Evolutionary conservation across 495 filamentous ascomycete species (phyloP), one percentile per base, ranked within the genome.

Genomic region (Neurospora sp.): DNA sequence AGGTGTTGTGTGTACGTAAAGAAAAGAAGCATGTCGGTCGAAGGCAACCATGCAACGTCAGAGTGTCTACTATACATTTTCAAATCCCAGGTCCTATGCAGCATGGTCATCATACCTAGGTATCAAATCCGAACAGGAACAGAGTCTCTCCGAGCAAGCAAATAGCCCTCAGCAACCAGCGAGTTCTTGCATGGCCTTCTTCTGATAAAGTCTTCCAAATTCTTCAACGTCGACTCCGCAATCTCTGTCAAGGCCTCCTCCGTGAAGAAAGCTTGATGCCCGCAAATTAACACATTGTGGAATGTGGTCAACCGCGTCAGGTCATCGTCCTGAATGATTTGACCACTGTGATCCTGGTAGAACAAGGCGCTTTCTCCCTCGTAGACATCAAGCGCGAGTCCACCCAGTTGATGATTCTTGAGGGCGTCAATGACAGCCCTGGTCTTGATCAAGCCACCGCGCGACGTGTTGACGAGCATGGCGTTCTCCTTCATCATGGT

Each of bases 231-330:
- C 14, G 84, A 86, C n/a, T 85, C 85, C 5, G 90, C 84, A 76
- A 92, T 92, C 80, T 90, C 88, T 3, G 80, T 82, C 61, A 92
- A 76, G 4, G 90, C 90, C 80, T 92, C 90, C 31, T 86, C 78
- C 2, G 90, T 92, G 70, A 92, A 90, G 79, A 92, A 92, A 1
- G 87, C 90, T 81, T 92, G 90, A 74, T 92, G 90, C 0, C 90
- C 89, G 73, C 87, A 89, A 71, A 92, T 79, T 65, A 92, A 75
- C 7, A 91, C 90, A 72, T 92, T 92, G 65, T 87, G 90, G 74
- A 92, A 92, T 1, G 90, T 91, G 78, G 90, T 87, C 72, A 92
- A 76, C n/a, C 90, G 86, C 85, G 87, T 88, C 41, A 92, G 77
- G 68, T 87, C 84, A 76, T 92, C 90, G 75, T 92, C 90, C 48